These are phyloP conservation scores for Tuber microsphaerosporum DNA, from an alignment of 495 filamentous ascomycete species.

Conservation along the genomic window DNA sequence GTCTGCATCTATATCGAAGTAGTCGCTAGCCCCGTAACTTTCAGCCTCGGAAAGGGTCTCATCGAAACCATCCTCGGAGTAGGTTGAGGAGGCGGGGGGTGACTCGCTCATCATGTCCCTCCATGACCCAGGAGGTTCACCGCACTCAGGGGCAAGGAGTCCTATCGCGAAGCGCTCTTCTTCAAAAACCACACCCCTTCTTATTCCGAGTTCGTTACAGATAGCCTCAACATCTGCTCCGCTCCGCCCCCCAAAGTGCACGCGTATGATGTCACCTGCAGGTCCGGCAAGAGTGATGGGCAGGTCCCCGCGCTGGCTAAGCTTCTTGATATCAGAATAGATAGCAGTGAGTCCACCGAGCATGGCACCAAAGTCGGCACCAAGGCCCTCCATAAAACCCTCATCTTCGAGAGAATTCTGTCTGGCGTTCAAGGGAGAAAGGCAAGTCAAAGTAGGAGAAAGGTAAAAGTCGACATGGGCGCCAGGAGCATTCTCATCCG, in stretches of 20 bases:
- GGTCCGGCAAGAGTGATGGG: slow-evolving; percentile 62
- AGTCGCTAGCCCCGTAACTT: slow-evolving; percentile 37
- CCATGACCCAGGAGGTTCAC: slow-evolving; percentile 20
- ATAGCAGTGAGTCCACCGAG: slow-evolving; percentile 73
- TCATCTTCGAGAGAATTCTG: slow-evolving; percentile 61
- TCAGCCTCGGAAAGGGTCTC: slow-evolving; percentile 27
- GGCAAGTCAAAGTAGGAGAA: slow-evolving; percentile 77
- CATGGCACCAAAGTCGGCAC: slow-evolving; percentile 79
- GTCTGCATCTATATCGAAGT: slow-evolving; percentile 49
- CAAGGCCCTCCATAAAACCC: slow-evolving; percentile 74
- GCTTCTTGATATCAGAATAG: slow-evolving; percentile 70
- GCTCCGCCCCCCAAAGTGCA: slow-evolving; percentile 88
- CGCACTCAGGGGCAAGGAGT: slow-evolving; percentile 13
- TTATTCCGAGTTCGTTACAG: slow-evolving; percentile 77
- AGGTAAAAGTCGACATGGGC: slow-evolving; percentile 77
- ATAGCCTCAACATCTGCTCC: slow-evolving; percentile 71
- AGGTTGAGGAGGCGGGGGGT: slow-evolving; percentile 42
- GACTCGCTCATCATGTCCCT: slow-evolving; percentile 32
- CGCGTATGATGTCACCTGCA: slow-evolving; percentile 54
- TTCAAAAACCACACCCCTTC: slow-evolving; percentile 66
- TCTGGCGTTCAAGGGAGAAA: slow-evolving; percentile 53
- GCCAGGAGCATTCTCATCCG: slow-evolving; percentile 52
- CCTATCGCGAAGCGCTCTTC: slow-evolving; percentile 60
- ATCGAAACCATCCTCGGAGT: slow-evolving; percentile 49
- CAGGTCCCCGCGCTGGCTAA: slow-evolving; percentile 71